phyloP scores from a whole-genome alignment of 352 stramenopile genomes.

The Phytophthora rubi region DNA sequence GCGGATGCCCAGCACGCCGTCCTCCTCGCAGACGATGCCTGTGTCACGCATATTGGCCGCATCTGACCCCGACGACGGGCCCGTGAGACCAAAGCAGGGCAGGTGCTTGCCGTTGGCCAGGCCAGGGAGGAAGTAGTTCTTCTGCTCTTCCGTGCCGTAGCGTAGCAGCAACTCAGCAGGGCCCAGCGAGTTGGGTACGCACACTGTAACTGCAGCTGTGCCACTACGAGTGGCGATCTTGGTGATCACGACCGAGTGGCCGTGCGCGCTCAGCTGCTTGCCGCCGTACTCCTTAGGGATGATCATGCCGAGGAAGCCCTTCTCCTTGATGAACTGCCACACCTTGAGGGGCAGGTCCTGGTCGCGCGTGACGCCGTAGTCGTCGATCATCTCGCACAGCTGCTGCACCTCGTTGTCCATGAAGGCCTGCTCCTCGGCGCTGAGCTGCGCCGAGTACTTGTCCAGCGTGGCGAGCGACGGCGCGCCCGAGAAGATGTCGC shows the following conservation, averaged over 20 bases:
- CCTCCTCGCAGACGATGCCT: constrained; percentile 92
- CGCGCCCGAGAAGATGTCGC: constrained; percentile 96
- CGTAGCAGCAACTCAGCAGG: constrained; percentile 96
- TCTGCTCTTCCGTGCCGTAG: constrained; percentile 97
- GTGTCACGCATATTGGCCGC: constrained; percentile 95
- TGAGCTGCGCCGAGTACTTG: constrained; percentile 94
- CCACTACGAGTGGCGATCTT: constrained; percentile 94
- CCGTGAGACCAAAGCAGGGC: constrained; percentile 97
- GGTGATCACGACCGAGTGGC: constrained; percentile 92
- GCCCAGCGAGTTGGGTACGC: constrained; percentile 97
- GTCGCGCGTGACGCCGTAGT: constrained; percentile 93
- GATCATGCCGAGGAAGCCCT: constrained; percentile 98
- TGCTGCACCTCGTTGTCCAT: constrained; percentile 96
- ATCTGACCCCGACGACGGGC: constrained; percentile 94
- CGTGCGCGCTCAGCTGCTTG: constrained; percentile 90
- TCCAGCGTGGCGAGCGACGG: constrained; percentile 93
- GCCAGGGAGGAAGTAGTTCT: constrained; percentile 95
- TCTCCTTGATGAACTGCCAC: constrained; percentile 97
- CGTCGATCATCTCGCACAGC: constrained; percentile 96
- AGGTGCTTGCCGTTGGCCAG: constrained; percentile 95
- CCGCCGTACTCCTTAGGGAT: constrained; percentile 97
- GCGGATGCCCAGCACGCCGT: constrained; percentile 96
- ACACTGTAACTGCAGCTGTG: constrained; percentile 93
- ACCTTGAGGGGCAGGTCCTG: constrained; percentile 93
- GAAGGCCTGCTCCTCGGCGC: constrained; percentile 94